These are phyloP conservation scores for Trichoderma guizhouense DNA, from an alignment of 2,329 filamentous ascomycete species.

Conservation along the genomic window DNA sequence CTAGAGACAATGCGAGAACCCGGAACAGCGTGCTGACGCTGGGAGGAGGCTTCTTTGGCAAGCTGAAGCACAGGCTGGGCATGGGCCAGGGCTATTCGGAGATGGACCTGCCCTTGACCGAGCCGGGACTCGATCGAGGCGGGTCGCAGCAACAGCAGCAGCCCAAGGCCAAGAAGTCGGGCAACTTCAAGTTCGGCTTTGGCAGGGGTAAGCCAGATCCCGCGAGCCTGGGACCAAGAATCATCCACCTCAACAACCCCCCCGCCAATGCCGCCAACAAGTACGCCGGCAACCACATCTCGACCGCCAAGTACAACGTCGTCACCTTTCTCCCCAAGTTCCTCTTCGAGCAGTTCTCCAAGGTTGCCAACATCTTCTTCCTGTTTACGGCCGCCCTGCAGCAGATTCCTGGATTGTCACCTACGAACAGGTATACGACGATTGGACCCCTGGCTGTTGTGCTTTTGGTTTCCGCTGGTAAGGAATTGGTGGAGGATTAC, in stretches of 20 bases:
- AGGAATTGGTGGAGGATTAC: slow-evolving; percentile 92
- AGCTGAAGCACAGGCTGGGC: slow-evolving; percentile 84
- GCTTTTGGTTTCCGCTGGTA: slow-evolving; percentile 88
- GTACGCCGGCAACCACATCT: slow-evolving; percentile 95
- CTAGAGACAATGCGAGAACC: slow-evolving; percentile 59
- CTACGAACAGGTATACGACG: slow-evolving; percentile 93
- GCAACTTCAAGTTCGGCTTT: slow-evolving; percentile 90
- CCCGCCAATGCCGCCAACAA: slow-evolving; percentile 86
- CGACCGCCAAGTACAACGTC: slow-evolving; percentile 95
- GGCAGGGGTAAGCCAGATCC: slow-evolving; percentile 81
- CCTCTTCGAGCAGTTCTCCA: slow-evolving; percentile 96
- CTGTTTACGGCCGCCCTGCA: slow-evolving; percentile 92
- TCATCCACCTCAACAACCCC: slow-evolving; percentile 95
- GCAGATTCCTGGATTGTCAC: slow-evolving; percentile 91
- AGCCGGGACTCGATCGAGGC: slow-evolving; percentile 52
- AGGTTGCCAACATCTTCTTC: slow-evolving; percentile 99
- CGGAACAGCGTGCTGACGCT: slow-evolving; percentile 86
- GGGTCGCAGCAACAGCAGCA: slow-evolving; percentile 31
- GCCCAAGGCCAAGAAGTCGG: slow-evolving; percentile 55
- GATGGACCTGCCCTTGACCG: slow-evolving; percentile 95
- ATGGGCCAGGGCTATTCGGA: slow-evolving; percentile 89
- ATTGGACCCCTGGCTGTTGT: slow-evolving; percentile 92
- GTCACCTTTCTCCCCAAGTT: slow-evolving; percentile 95
- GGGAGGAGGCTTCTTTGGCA: slow-evolving; percentile 82
- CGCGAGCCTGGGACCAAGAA: slow-evolving; percentile 82